Evolutionary conservation across 2,329 filamentous ascomycete genomes (phyloP).

Genomic region (Pseudogymnoascus destructans): DNA sequence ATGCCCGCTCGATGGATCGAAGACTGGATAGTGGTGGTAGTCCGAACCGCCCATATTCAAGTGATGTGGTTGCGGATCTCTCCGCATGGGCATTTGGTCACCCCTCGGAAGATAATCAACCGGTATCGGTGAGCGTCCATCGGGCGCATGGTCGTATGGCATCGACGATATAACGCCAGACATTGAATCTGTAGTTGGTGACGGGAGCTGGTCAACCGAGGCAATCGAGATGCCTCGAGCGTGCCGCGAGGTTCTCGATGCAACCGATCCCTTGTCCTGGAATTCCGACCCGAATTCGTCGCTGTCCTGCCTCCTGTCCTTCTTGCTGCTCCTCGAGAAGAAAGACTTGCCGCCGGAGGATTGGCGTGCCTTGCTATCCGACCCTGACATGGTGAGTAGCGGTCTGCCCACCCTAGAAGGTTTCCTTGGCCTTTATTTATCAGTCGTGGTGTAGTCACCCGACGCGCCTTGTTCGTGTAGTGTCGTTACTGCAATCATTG

Average conservation of each 20-base stretch:
- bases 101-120: constrained; percentile 60
- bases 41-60: constrained; percentile 65
- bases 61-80: constrained; percentile 70
- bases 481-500: not conserved
- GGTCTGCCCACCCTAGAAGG: not conserved
- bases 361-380: constrained; percentile 64
- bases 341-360: constrained; percentile 66
- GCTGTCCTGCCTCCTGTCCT: constrained; percentile 56
- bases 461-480: not conserved
- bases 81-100: constrained; percentile 48
- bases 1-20: constrained; percentile 40
- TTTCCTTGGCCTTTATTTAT: not conserved
- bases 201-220: constrained; percentile 55
- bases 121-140: constrained; percentile 55
- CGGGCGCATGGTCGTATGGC: constrained; percentile 63
- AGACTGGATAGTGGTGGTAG: constrained; percentile 78
- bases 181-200: constrained; percentile 47
- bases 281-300: constrained; percentile 46
- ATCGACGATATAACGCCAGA: constrained; percentile 79
- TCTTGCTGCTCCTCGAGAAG: constrained; percentile 81
- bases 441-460: not conserved
- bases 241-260: constrained; percentile 62
- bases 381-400: constrained; percentile 39
- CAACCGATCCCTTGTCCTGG: constrained; percentile 47
- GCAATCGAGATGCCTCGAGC: constrained; percentile 58